Base-by-base conservation (phyloP, 768 basidiomycete genomes). In the Xerocomus spinulosus region DNA sequence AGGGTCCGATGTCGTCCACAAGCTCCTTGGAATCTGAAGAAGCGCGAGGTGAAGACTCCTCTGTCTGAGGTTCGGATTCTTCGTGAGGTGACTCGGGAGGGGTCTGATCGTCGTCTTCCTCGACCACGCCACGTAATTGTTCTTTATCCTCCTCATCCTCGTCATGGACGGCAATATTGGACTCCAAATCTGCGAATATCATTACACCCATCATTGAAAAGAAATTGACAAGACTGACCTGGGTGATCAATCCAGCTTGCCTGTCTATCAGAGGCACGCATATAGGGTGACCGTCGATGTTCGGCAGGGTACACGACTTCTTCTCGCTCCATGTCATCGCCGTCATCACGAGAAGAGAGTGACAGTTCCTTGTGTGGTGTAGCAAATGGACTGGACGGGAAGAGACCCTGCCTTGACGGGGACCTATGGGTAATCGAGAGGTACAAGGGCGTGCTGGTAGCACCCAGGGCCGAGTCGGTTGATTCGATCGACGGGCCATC, bases 181-280 rank as follows among this genome's bases (percentile, higher is more conserved):
- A 75, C 59, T 83, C 81, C 36, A 78, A 78, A 20, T 81, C 82
- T 81, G 51, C 25, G 23, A 25, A 26, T 12, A 40, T 63, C 14
- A 56, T 43, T 9, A 48, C n/a, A 24, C 9, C 18, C 37, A 52
- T 56, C 39, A 44, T 28, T 29, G 35, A 41, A 50, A n/a, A 33
- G 28, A 25, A 2, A 41, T 37, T n/a, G 20, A 28, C 37, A 50
- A 43, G 24, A 59, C 79, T 56, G 57, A 87, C 87, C 81, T 61
- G 77, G 83, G 39, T 82, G 79, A 34, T 84, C 86, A 30, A 87
- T 72, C 87, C 87, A 91, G 58, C 87, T 91, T 37, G 82, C 80
- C 55, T 82, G 77, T 53, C 83, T 74, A 25, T 81, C 63, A 44
- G 47, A 78, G 25, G 66, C 73, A 41, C 68, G 71, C 42, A 77